Percentiles rank a stretch among this genome's conserved stretches.
These are phyloP conservation scores for Neckera pumila DNA, from an alignment of 225 moss, liverwort and hornwort species.

Conservation along the genomic window DNA sequence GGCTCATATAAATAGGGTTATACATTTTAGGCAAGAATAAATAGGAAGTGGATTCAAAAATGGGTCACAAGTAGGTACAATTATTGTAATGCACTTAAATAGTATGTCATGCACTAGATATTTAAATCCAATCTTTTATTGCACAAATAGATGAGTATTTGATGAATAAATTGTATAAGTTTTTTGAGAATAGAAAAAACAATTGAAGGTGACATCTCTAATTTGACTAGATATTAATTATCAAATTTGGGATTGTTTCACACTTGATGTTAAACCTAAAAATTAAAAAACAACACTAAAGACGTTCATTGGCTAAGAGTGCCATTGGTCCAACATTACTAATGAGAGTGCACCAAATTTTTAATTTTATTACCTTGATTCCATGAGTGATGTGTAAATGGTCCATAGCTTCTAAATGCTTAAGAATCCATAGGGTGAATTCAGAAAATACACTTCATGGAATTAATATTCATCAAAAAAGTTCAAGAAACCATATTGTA, in stretches of 20 bases:
- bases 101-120: not conserved
- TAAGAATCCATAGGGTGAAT: not conserved
- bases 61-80: not conserved
- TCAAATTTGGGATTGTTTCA: not conserved
- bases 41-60: fast-evolving
- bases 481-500: not conserved
- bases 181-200: fast-evolving
- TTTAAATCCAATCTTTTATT: not conserved
- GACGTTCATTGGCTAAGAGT: not conserved
- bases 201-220: not conserved
- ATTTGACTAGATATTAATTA: not conserved
- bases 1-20: not conserved
- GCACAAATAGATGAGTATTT: not conserved
- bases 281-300: not conserved
- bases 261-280: not conserved
- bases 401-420: not conserved
- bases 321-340: not conserved
- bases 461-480: not conserved
- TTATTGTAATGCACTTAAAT: not conserved
- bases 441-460: not conserved
- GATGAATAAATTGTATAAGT: no score
- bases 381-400: no score
- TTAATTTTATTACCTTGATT: not conserved
- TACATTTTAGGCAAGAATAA: not conserved
- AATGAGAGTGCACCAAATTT: not conserved